Evolutionary conservation across 148 eudicot species (phyloP), one percentile per base, ranked within the genome.

Genomic region (Rhododendron simsii): DNA sequence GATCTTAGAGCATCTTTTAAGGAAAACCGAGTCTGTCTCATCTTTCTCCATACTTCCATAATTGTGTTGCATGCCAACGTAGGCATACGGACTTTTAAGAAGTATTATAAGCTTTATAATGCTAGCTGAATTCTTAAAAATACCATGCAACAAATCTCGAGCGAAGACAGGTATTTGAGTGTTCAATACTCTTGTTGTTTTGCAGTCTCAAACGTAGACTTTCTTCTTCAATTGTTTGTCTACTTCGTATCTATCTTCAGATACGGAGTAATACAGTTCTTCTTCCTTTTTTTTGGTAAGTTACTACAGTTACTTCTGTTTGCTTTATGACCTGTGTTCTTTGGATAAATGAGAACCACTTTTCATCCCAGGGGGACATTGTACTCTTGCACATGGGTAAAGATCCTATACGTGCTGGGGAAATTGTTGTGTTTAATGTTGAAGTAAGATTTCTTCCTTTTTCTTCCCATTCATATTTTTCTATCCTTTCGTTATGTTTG

Each of bases 391-490:
- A 89, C 81, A 95, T 94, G 98, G 89, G 90, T 85, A 87, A 91
- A 85, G 96, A 91, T 47, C 98, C 98, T 33, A 92, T 94, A 71
- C 93, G 96, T 87, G 92, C 93, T 12, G 98, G 98, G 84, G 98
- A 95, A 82, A 95, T 94, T 84, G 96, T 94, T 75, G 98, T 94
- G 82, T 95, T 92, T 84, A 92, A 95, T 82, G 87, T 93, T 84
- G 91, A 95, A 76, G 98, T 94, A 92, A 93, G 96, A 90, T 13
- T 74, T 89, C 69, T 28, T 30, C 87, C 80, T 67, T 51, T 81
- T 48, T 51, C 53, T 45, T 76, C 26, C 69, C 71, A 4, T 71
- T 8, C 11, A 5, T 23, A 57, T 16, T 73, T 51, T 53, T n/a
- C 23, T 35, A 4, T 50, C 35, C 15, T 21, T 84, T 51, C 6